Evolutionary conservation across 2,329 filamentous ascomycete genomes (phyloP), one percentile per base, ranked within the genome.

Genomic region (Neoscytalidium dimidiatum): DNA sequence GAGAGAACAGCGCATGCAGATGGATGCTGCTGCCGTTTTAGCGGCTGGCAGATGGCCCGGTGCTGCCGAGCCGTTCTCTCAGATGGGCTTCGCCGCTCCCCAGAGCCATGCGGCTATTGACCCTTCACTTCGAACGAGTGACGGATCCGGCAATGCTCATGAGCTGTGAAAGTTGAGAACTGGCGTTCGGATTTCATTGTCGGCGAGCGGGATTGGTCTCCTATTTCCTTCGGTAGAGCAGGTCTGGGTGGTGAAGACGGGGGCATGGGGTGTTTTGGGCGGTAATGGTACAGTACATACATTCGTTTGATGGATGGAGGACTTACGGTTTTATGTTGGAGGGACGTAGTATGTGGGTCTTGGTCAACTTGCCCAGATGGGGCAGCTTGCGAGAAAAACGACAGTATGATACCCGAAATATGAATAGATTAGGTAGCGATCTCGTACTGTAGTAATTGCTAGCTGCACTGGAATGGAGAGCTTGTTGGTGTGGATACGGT

Each of bases 401-500:
- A 60, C 56, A 64, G 61, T 53, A 64, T 64, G 61, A 64, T 64
- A 64, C 61, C 61, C 61, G 38, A 63, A 56, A 56, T 23, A 64
- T 64, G 38, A 28, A 56, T 64, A 64, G 61, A 64, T 56, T 56
- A 63, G 31, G 31, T 58, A 44, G 56, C 56, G 41, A 60, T 46
- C 56, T 46, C 56, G 56, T 60, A 33, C 56, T 46, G 41, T 46
- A 31, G 9, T 46, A 35, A 21, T 60, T 38, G 41, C 41, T 31
- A 29, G 38, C 56, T 60, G 41, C 38, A 8, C 53, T 43, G 53
- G 38, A 26, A 11, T 8, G 14, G 26, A 13, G 35, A 31, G 2
- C 2, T 14, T 19, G 53, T 14, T 58, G 35, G 8, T 11, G 38
- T 11, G 14, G 35, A 7, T 1, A 14, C n/a, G n/a, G n/a, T n/a